Evolutionary conservation across 1,284 basidiomycete genomes (phyloP).

Genomic region (Sporisorium iseilematis-ciliati): DNA sequence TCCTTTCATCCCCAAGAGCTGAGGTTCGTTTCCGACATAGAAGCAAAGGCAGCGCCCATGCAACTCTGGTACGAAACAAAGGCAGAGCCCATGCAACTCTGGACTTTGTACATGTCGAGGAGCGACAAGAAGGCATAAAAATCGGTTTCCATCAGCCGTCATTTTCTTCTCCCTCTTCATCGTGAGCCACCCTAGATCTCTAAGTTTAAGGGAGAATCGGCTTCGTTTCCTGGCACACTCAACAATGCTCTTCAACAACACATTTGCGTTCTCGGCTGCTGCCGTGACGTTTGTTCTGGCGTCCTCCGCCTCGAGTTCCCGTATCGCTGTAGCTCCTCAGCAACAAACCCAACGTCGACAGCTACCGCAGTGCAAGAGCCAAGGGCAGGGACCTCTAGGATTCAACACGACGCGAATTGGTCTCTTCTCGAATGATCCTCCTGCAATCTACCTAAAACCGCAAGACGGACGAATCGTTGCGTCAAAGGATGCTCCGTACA

Average conservation of each 20-base stretch:
- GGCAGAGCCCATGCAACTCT: background rate
- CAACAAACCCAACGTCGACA: background rate
- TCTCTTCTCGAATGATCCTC: constrained; percentile 9
- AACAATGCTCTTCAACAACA: background rate
- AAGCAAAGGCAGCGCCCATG: background rate
- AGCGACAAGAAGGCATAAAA: background rate
- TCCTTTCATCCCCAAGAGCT: background rate
- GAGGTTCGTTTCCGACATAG: background rate
- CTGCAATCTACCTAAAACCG: constrained; percentile 8
- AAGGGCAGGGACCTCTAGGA: constrained; percentile 14
- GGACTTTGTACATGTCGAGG: background rate
- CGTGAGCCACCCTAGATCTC: background rate
- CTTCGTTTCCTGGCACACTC: background rate
- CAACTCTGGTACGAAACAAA: too few species aligned
- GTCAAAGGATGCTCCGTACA: background rate
- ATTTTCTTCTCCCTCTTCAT: background rate
- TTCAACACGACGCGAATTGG: constrained; percentile 14
- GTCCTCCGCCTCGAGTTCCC: background rate
- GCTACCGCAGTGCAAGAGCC: constrained; percentile 13
- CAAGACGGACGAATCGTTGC: constrained; percentile 9
- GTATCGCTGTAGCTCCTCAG: background rate
- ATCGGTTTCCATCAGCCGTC: background rate
- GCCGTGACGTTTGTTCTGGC: background rate
- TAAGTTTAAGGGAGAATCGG: background rate
- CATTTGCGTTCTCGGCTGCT: background rate